Evolutionary conservation across 768 basidiomycete species (phyloP), one percentile per base, ranked within the genome.

Genomic region (Aureoboletus auriporus): DNA sequence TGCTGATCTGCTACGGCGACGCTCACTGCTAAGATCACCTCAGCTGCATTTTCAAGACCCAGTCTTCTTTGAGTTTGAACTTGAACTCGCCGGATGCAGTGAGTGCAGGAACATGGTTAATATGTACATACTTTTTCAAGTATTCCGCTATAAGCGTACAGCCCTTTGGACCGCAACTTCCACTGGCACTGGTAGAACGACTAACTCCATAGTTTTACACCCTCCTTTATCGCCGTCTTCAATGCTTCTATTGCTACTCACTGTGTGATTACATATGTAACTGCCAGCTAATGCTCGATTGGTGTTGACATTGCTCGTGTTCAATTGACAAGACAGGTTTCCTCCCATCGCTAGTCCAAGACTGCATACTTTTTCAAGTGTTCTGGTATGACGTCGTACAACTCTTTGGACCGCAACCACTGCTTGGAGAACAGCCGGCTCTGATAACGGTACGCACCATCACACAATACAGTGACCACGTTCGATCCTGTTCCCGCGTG

Each of bases 381-480:
- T 40, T 79, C 74, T 2, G 96, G 94, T 60, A 99, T 90, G 20
- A 85, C 83, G 30, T 77, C 72, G 36, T 79, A 75, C 42, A 99
- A 72, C 0, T 77, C 83, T 65, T 98, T 98, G 31, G 77, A 72
- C 62, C 83, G 74, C 40, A 99, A 71, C 96, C 96, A 99, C 57
- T 82, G 80, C 65, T 88, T 88, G 13, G 93, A 96, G 73, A 99
- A 99, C 31, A 99, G 72, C 10, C 96, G 80, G 52, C 90, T 94
- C 71, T 98, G 96, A 63, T 99, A 96, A 62, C 96, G 80, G 62
- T 98, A 95, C 39, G 96, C 96, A 7, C 95, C 96, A 63, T 99
- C 96, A 66, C 88, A 91, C 34, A 99, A 70, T 44, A 97, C 77
- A 5, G 96, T 99, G 2, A 83, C 93, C 27, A 98, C 75, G 13